Percentiles rank a stretch among this genome's conserved stretches.
phyloP scores from a whole-genome alignment of 768 basidiomycete genomes.

The Terana coerulea region DNA sequence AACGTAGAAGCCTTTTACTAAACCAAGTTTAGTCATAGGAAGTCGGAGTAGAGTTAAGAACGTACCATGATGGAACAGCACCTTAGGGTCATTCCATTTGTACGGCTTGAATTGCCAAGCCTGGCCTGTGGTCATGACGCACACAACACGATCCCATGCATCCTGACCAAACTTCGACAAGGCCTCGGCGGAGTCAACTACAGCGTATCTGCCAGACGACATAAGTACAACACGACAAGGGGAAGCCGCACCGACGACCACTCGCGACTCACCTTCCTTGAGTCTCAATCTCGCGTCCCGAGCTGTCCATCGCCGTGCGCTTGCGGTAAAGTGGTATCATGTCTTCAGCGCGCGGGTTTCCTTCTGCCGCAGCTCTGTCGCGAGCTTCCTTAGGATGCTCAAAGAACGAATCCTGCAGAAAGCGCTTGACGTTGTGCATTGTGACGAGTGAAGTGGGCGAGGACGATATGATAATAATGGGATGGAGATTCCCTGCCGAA shows the following conservation, averaged over 20 bases:
- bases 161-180: conserved; percentile 88
- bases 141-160: conserved; percentile 95
- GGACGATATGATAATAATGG: conserved; percentile 97
- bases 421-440: conserved; percentile 95
- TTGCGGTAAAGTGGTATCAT: conserved; percentile 85
- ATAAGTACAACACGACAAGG: not conserved
- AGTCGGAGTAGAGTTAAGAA: not conserved
- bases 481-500: conserved; percentile 69
- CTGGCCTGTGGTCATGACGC: conserved; percentile 97
- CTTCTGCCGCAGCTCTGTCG: conserved; percentile 61
- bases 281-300: conserved; percentile 53
- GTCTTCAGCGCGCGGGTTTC: conserved; percentile 75
- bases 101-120: conserved; percentile 98
- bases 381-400: conserved; percentile 75
- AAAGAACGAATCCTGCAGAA: conserved; percentile 83
- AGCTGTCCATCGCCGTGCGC: conserved; percentile 64
- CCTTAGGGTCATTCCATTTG: conserved; percentile 92
- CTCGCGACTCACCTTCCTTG: conserved; percentile 33
- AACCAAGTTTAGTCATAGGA: not conserved
- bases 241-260: not conserved
- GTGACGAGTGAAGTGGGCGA: conserved; percentile 93
- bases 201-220: conserved; percentile 72
- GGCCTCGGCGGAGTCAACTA: conserved; percentile 92
- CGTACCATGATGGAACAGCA: conserved; percentile 90
- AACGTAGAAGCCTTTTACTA: conserved; percentile 94